A percentile compares a stretch with the other conserved stretches of the same genome.
Evolutionary conservation across 1,139 yeast genomes (phyloP).

Genomic region (Entelexis paramagnoliae): DNA sequence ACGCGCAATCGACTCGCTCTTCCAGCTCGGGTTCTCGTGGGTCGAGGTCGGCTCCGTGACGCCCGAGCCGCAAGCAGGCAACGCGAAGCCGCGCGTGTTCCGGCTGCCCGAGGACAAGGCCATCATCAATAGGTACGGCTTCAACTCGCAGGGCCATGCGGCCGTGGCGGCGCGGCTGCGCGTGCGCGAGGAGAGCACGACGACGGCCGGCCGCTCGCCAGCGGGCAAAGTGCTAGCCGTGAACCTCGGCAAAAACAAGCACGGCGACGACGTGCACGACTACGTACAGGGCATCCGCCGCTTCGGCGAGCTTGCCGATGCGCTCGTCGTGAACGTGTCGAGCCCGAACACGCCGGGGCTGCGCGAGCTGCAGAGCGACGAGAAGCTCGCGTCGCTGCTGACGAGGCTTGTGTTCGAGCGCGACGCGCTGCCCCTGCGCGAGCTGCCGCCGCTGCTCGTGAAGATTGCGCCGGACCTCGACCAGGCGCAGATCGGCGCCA

Average conservation of each 20-base stretch:
- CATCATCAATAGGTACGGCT: slow-evolving; percentile 88
- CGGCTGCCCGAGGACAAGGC: slow-evolving; percentile 78
- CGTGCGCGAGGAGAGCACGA: slow-evolving; percentile 38
- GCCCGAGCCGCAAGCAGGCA: slow-evolving; percentile 88
- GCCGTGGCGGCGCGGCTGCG: slow-evolving; percentile 57
- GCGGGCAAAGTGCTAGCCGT: slow-evolving; percentile 59
- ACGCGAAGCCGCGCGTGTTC: slow-evolving; percentile 82
- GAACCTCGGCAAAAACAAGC: slow-evolving; percentile 84
- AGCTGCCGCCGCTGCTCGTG: slow-evolving; percentile 58
- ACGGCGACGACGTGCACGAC: slow-evolving; percentile 81
- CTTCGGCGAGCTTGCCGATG: slow-evolving; percentile 79
- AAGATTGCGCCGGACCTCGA: slow-evolving; percentile 90
- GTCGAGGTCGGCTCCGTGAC: slow-evolving; percentile 92
- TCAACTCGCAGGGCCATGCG: slow-evolving; percentile 83
- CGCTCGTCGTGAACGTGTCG: slow-evolving; percentile 81
- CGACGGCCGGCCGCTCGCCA: slow-evolving; percentile 28
- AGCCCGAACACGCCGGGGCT: slow-evolving; percentile 96
- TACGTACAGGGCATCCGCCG: slow-evolving; percentile 73
- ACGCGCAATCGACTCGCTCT: slow-evolving; percentile 78
- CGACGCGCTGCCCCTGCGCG: slow-evolving; percentile 26
- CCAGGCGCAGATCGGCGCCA: slow-evolving; percentile 69
- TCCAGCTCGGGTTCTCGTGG: slow-evolving; percentile 71
- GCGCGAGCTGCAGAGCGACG: slow-evolving; percentile 72
- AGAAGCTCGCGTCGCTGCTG: slow-evolving; percentile 56
- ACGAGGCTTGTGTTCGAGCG: slow-evolving; percentile 38